Conservation (phyloP, 2,329 filamentous ascomycete genomes). For the Ascochyta koolunga region DNA sequence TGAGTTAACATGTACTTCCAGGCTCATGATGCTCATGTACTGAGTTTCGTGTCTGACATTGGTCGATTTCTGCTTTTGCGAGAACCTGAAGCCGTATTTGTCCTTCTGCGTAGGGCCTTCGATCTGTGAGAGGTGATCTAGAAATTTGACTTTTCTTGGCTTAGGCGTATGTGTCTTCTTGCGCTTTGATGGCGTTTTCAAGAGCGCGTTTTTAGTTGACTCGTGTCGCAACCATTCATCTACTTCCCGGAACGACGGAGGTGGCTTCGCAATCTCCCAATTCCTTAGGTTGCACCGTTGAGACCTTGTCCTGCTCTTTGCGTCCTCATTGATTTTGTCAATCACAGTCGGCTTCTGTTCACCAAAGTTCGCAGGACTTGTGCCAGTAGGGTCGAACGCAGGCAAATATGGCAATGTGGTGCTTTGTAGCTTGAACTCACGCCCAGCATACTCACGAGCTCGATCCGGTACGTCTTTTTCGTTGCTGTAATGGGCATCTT, state of each 20-base stretch:
- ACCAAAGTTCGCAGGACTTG: conserved; percentile 62
- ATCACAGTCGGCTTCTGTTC: conserved; percentile 55
- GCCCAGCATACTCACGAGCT: conserved; percentile 82
- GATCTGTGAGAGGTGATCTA: conserved; percentile 74
- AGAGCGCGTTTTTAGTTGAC: conserved; percentile 21
- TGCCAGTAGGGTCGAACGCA: conserved; percentile 71
- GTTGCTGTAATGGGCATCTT: conserved; percentile 83
- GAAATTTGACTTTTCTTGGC: conserved; percentile 22
- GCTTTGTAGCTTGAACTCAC: conserved; percentile 79
- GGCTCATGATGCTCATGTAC: conserved; percentile 96
- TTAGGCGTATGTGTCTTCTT: conserved; percentile 20
- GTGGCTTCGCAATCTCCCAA: conserved; percentile 78
- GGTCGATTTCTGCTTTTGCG: conserved; percentile 74
- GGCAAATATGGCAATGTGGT: conserved; percentile 80
- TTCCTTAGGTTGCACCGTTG: conserved; percentile 66
- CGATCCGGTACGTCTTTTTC: conserved; percentile 82
- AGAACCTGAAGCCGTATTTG: conserved; percentile 83
- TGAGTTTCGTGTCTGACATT: conserved; percentile 83
- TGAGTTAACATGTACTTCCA: conserved; percentile 91
- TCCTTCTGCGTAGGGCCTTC: conserved; percentile 85
- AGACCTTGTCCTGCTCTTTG: conserved; percentile 59
- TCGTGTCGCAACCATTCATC: conserved; percentile 65
- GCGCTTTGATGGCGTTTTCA: conserved; percentile 4
- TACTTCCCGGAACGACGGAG: conserved; percentile 75
- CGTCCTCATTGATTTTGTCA: conserved; percentile 60